Base-by-base conservation (phyloP, 768 basidiomycete genomes). In the Leccinum rimulosum region DNA sequence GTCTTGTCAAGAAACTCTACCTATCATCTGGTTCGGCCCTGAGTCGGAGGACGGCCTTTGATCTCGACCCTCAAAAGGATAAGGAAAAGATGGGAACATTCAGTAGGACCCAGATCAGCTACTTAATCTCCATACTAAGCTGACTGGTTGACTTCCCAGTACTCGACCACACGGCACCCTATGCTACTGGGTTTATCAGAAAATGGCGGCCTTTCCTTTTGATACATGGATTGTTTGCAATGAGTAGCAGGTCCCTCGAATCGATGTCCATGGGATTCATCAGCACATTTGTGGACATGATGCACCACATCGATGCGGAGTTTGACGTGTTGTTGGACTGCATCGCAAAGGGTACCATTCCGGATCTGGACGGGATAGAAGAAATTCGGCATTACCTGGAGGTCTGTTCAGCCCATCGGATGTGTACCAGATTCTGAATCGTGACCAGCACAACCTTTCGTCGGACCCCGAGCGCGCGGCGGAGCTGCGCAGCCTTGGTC, bases 401-500 rank as follows among this genome's bases (percentile, higher is more conserved):
- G 38, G 55, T 53, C 0, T 6, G 61, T 50, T 10, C 36, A 4
- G 3, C 2, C 1, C 7, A 30, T 33, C 6, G 31, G 27, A 45
- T 25, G 38, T 7, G 5, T 15, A 25, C 1, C 1, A 1, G 27
- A 38, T 4, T 36, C 35, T 62, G 43, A 48, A 45, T 14, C 2
- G 3, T 17, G 1, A 9, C 28, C 22, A 61, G 61, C 14, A n/a
- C 35, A 62, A 61, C 3, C 51, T 57, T 4, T 40, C 6, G 4
- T 28, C 61, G 4, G 61, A 61, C 8, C 61, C 8, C 45, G n/a
- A 52, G 57, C 50, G 61, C 22, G 61, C 61, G 4, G 45, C 38
- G 5, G 61, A 65, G 38, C 11, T 65, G 14, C 57, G 65, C 19
- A 14, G 4, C 43, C 49, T 65, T 12, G 64, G 64, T 28, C 64